These are phyloP conservation scores for Aspergillus ochraceoroseus DNA, from an alignment of 2,329 filamentous ascomycete genomes.

Conservation along the genomic window DNA sequence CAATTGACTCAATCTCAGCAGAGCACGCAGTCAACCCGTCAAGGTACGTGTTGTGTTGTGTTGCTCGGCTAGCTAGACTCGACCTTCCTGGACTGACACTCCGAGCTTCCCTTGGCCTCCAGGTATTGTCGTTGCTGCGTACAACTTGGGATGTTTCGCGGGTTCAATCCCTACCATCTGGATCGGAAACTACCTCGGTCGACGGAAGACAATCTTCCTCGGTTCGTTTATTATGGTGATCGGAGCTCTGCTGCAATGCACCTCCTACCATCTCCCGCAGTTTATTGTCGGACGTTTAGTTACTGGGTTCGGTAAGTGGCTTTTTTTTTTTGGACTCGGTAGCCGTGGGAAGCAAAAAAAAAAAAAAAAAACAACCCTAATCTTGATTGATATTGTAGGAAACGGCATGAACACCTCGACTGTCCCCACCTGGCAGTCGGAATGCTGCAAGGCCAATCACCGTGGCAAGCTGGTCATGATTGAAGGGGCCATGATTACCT, in stretches of 20 bases:
- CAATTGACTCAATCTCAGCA: conserved; percentile 17
- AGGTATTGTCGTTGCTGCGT: conserved; percentile 43
- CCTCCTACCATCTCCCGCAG: conserved; percentile 46
- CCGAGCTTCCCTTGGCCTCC: neutral
- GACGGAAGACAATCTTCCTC: conserved; percentile 48
- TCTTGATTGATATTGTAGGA: conserved; percentile 6
- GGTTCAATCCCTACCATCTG: conserved; percentile 50
- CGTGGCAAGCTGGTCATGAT: conserved; percentile 52
- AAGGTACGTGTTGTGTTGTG: conserved; percentile 26
- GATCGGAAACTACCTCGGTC: conserved; percentile 50
- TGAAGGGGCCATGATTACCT: conserved; percentile 50
- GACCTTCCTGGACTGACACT: neutral
- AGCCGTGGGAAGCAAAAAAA: neutral
- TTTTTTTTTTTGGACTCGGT: neutral
- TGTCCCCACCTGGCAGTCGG: conserved; percentile 50
- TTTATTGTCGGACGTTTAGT: conserved; percentile 51
- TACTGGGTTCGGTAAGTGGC: conserved; percentile 46
- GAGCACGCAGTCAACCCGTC: conserved; percentile 34
- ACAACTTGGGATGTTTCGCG: conserved; percentile 50
- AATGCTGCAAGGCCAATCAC: conserved; percentile 49
- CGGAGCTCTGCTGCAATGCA: conserved; percentile 47
- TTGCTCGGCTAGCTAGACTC: neutral
- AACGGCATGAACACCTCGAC: conserved; percentile 52
- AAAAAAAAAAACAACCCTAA: neutral
- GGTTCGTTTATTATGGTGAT: conserved; percentile 49